phyloP scores from a whole-genome alignment of 805 yeast genomes.

The Candida ortonii region DNA sequence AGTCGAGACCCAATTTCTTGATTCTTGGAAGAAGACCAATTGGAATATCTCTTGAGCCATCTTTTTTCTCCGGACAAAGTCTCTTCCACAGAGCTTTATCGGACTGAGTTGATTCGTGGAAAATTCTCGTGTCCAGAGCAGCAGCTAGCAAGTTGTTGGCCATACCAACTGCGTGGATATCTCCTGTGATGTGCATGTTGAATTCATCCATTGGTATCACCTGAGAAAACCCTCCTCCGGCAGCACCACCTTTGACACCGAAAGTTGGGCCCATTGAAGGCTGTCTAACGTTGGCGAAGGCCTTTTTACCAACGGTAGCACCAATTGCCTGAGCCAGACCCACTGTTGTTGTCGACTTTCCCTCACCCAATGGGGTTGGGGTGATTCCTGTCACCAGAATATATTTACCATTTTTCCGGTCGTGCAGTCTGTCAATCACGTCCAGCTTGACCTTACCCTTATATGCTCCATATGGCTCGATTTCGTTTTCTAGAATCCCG shows the following conservation, averaged over 20 bases:
- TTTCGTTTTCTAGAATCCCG: conserved; percentile 74
- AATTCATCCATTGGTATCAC: conserved; percentile 99
- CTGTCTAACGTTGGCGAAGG: conserved; percentile 94
- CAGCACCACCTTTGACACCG: conserved; percentile 99
- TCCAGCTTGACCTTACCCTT: conserved; percentile 84
- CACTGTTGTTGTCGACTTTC: conserved; percentile 93
- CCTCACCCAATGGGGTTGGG: conserved; percentile 98
- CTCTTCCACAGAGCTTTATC: conserved; percentile 79
- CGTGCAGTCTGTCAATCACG: conserved; percentile 63
- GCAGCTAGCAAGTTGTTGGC: conserved; percentile 95
- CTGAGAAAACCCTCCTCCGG: conserved; percentile 98
- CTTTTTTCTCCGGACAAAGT: conserved; percentile 78
- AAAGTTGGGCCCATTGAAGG: conserved; percentile 99
- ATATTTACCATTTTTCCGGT: conserved; percentile 73
- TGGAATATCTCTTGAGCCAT: conserved; percentile 73
- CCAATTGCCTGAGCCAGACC: conserved; percentile 97
- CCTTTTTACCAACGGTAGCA: conserved; percentile 77
- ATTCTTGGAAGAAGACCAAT: conserved; percentile 75
- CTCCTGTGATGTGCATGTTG: conserved; percentile 96
- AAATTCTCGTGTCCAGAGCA: conserved; percentile 94
- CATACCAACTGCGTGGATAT: conserved; percentile 92
- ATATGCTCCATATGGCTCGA: conserved; percentile 84
- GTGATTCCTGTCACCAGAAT: conserved; percentile 95
- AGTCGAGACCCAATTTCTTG: conserved; percentile 73
- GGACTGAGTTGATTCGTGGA: conserved; percentile 84